Base-by-base conservation (phyloP, 768 basidiomycete species). In the Lepiota brunneoincarnata region DNA sequence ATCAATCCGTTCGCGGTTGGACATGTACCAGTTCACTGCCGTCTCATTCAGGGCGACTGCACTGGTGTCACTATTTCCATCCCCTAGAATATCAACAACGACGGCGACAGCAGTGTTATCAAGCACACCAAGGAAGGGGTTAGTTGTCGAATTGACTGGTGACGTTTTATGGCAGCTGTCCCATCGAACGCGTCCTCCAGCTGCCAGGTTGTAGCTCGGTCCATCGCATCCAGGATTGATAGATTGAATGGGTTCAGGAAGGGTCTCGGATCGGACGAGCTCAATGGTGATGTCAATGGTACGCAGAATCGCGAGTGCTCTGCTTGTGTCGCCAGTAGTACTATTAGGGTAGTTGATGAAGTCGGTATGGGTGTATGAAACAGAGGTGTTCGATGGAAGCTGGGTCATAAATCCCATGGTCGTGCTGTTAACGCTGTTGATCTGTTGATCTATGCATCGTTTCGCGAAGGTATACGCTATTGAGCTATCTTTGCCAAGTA, bases 61-160 rank as follows among this genome's bases (percentile, higher is more conserved):
- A 35, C 52, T 58, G 17, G 40, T 61, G 18, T 49, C 45, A 14
- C 46, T 46, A 10, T 48, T 60, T 17, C 63, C 61, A 31, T 62
- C 63, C 4, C 63, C 63, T 4, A 64, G 44, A 26, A 60, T 44
- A 24, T 58, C 53, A 4, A 12, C 52, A 24, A 62, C 35, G 17
- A 62, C 56, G n/a, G 52, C 20, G 14, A 59, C 44, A 14, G 61
- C 42, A 17, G 63, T 59, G 1, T 57, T 55, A 43, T 64, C 61
- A 5, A 62, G 15, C 39, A 64, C 4, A 6, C 31, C 31, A 31
- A 2, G 3, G 31, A 31, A 6, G 31, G 26, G 26, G 26, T 4
- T 28, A 3, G 4, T 28, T 3, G 4, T 28, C 4, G 26, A 28
- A 31, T 10, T 31, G 31, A n/a, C n/a, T n/a, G n/a, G n/a, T n/a